phyloP scores from a whole-genome alignment of 148 eudicot species.

The Rhododendron mucronatum region DNA sequence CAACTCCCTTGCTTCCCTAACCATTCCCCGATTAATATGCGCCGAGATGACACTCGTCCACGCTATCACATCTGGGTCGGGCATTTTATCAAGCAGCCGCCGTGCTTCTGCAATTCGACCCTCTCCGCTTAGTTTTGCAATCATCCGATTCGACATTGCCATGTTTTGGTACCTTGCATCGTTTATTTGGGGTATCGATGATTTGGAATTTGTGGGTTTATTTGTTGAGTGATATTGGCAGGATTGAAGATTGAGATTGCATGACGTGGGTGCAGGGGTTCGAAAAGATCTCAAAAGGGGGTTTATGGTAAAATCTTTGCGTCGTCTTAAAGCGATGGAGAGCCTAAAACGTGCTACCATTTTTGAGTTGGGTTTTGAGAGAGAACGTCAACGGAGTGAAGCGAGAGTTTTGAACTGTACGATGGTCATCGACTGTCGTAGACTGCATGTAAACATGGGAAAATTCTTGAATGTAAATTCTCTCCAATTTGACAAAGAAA shows the following conservation, averaged over 20 bases:
- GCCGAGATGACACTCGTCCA: slow-evolving; percentile 32
- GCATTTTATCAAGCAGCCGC: slow-evolving; percentile 31
- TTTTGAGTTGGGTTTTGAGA: not conserved
- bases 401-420: not conserved
- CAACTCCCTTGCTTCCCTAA: slow-evolving; percentile 26
- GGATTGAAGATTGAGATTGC: slow-evolving; percentile 6
- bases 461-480: not conserved
- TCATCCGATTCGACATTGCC: slow-evolving; percentile 14
- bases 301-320: not conserved
- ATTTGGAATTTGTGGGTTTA: not conserved
- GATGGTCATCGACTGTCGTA: not conserved
- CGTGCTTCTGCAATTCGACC: slow-evolving; percentile 29
- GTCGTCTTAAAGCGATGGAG: not conserved
- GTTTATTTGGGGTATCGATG: slow-evolving; percentile 3
- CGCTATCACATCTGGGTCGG: slow-evolving; percentile 24
- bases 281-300: not conserved
- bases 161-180: not conserved
- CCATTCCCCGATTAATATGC: slow-evolving; percentile 18
- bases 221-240: not conserved
- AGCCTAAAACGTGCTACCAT: not conserved
- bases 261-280: not conserved
- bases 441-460: not conserved
- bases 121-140: slow-evolving; percentile 13
- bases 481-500: not conserved
- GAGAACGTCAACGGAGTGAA: not conserved